A percentile compares a stretch with the other conserved stretches of the same genome.
Evolutionary conservation across 352 stramenopile species (phyloP).

Genomic region (Globisporangium cylindrosporum): DNA sequence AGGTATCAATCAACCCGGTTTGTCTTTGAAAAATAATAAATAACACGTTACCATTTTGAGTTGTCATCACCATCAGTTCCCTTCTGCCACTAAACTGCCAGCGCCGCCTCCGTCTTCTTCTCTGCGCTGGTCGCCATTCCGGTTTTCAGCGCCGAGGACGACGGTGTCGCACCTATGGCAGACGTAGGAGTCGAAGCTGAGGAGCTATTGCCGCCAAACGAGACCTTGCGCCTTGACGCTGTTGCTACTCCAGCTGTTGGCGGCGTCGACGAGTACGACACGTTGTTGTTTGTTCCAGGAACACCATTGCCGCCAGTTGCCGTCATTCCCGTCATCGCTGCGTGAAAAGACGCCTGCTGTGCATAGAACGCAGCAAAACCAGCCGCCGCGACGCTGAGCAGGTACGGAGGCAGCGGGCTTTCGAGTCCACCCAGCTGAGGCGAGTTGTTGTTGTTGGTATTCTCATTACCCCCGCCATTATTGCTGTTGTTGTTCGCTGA

Average conservation of each 20-base stretch:
- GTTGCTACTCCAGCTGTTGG: not conserved
- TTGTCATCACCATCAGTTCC: not conserved
- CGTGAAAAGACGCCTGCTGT: constrained; percentile 41
- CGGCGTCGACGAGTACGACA: constrained; percentile 2
- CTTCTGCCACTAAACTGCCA: not conserved
- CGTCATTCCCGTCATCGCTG: constrained; percentile 19
- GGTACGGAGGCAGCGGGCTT: constrained; percentile 43
- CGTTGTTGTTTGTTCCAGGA: not conserved
- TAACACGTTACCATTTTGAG: not conserved
- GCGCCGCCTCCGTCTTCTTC: constrained; percentile 3
- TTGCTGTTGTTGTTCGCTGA: constrained; percentile 25
- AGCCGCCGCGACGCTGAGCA: constrained; percentile 54
- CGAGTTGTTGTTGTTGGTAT: not conserved
- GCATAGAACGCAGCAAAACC: constrained; percentile 60
- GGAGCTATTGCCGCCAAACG: constrained; percentile 1
- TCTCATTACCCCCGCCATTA: not conserved
- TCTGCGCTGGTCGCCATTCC: not conserved
- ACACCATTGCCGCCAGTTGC: not conserved
- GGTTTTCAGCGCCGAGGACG: not conserved
- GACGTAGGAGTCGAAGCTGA: not conserved
- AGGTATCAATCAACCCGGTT: too few species aligned
- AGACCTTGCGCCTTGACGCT: constrained; percentile 4
- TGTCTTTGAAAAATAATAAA: constrained; percentile 1
- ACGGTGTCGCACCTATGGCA: not conserved
- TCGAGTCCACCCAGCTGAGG: constrained; percentile 11